phyloP scores from a whole-genome alignment of 768 basidiomycete genomes.

The Calocybe indica region DNA sequence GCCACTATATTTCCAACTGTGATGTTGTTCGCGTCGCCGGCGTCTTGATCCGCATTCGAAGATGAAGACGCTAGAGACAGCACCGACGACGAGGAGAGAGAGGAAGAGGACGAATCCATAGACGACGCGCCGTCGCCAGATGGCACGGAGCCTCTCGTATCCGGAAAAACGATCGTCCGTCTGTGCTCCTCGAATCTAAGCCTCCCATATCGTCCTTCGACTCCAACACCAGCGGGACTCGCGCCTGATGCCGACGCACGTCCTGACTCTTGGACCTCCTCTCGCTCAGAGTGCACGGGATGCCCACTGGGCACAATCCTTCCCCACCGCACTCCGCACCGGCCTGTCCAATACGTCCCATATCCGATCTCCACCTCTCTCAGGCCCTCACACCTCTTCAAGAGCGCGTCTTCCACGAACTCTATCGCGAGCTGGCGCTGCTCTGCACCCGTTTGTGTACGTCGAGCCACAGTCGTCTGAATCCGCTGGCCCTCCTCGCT shows the following conservation, averaged over 20 bases:
- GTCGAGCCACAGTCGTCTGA: too few relatives aligned
- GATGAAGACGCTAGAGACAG: too few relatives aligned
- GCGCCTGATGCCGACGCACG: neutral
- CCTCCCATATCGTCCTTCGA: conserved; percentile 15
- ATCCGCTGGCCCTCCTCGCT: too few relatives aligned
- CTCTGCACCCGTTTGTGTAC: conserved; percentile 10
- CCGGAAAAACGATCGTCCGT: conserved; percentile 14
- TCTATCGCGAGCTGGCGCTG: conserved; percentile 15
- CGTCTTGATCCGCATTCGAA: too few relatives aligned
- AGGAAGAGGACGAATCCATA: too few relatives aligned
- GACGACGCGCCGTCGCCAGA: too few relatives aligned
- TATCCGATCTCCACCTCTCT: conserved; percentile 19
- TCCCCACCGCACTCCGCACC: conserved; percentile 20
- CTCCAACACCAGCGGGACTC: conserved; percentile 5
- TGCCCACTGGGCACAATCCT: conserved; percentile 6
- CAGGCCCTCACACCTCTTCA: neutral
- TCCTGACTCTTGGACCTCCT: too few relatives aligned
- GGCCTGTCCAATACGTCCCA: conserved; percentile 26
- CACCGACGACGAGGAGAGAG: too few relatives aligned
- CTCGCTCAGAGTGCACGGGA: too few relatives aligned
- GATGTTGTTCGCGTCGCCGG: too few relatives aligned
- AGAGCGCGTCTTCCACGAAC: conserved; percentile 13
- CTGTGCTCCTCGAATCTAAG: conserved; percentile 23
- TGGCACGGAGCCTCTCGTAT: too few relatives aligned
- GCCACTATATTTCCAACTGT: too few relatives aligned